Evolutionary conservation across 2,329 filamentous ascomycete species (phyloP).

Genomic region (Corynespora cassiicola): DNA sequence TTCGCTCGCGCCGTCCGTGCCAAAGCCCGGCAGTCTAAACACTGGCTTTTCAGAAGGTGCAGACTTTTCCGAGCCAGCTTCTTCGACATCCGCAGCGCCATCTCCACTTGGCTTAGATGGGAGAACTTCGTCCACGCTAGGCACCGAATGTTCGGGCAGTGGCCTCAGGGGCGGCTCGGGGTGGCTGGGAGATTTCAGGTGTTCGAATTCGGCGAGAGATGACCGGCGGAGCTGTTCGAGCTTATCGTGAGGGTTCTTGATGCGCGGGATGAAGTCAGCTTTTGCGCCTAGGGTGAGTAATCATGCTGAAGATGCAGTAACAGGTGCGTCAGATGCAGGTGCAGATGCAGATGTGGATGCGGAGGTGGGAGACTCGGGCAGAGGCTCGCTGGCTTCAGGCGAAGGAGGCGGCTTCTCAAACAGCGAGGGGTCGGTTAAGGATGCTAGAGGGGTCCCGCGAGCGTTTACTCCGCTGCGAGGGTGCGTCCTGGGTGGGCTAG

Average conservation of each 20-base stretch:
- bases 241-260: conserved; percentile 54
- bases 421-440: conserved; percentile 33
- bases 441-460: conserved; percentile 35
- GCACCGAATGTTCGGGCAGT: conserved; percentile 45
- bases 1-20: conserved; percentile 13
- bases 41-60: conserved; percentile 18
- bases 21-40: conserved; percentile 33
- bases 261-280: conserved; percentile 33
- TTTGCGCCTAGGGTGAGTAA: conserved; percentile 17
- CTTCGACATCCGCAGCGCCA: neutral
- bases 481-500: conserved; percentile 7
- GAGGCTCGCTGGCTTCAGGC: conserved; percentile 3
- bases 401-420: conserved; percentile 10
- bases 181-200: conserved; percentile 42
- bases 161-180: conserved; percentile 37
- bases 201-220: conserved; percentile 52
- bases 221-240: conserved; percentile 56
- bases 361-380: conserved; percentile 1
- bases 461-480: conserved; percentile 25
- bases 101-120: neutral
- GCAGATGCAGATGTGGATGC: conserved; percentile 6
- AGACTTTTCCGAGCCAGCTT: neutral
- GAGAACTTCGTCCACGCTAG: conserved; percentile 13
- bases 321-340: conserved; percentile 17
- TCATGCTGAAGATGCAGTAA: conserved; percentile 17